Conservation (phyloP, 768 basidiomycete genomes). For the Mycena sanguinolenta region DNA sequence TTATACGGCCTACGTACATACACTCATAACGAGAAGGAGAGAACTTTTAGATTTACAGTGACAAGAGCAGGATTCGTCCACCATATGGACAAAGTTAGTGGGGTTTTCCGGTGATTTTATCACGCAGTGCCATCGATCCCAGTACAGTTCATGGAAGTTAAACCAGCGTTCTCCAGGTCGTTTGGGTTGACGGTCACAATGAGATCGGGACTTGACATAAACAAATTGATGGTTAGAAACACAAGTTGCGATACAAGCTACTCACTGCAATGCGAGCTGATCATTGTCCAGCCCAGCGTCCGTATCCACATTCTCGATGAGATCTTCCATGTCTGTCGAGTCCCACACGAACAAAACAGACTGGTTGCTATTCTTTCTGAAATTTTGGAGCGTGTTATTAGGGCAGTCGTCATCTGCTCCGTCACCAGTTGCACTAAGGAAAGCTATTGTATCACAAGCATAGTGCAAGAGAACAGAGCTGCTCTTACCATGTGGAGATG, state of each 20-base stretch:
- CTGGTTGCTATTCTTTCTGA: slow-evolving; percentile 42
- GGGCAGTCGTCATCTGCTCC: slow-evolving; percentile 44
- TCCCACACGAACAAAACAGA: slow-evolving; percentile 45
- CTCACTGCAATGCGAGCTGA: slow-evolving; percentile 12
- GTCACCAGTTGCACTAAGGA: slow-evolving; percentile 43
- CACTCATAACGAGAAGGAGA: neutral
- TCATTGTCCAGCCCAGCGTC: slow-evolving; percentile 13
- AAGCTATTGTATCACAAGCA: neutral
- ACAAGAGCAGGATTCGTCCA: neutral
- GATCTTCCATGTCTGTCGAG: slow-evolving; percentile 18
- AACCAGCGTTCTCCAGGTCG: neutral
- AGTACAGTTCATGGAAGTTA: slow-evolving; percentile 12
- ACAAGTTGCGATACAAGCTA: slow-evolving; percentile 8
- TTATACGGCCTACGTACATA: neutral
- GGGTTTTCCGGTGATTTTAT: slow-evolving; percentile 1
- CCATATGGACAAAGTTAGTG: neutral
- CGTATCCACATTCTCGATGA: slow-evolving; percentile 10
- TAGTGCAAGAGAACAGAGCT: slow-evolving; percentile 8
- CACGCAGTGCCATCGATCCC: slow-evolving; percentile 13
- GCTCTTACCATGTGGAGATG: slow-evolving; percentile 40
- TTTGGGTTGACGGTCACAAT: slow-evolving; percentile 5
- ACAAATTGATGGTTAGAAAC: slow-evolving; percentile 4
- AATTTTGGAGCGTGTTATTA: slow-evolving; percentile 37
- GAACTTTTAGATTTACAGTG: neutral
- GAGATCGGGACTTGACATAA: slow-evolving; percentile 16